Evolutionary conservation across 176 grass and related monocot genomes (phyloP), one percentile per base, ranked within the genome.

Genomic region (Oryza glaberrima): DNA sequence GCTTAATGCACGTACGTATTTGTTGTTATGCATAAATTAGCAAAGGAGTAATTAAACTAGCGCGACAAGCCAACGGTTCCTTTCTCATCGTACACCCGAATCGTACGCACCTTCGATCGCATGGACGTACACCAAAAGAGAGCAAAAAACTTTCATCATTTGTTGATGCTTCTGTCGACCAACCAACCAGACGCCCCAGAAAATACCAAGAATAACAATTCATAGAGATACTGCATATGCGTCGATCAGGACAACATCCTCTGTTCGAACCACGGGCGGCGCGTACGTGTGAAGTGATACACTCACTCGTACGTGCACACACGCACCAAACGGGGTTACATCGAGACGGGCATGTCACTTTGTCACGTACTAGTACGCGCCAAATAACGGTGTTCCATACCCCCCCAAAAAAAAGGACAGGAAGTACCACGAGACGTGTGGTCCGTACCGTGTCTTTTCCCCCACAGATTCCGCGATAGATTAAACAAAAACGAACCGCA

Each of bases 181-280:
- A 79, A 76, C 71, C 71, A 73, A 87, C 85, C 85, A 69, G 11
- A 81, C 44, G 47, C 60, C 77, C 60, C 77, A 80, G 13, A 12
- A 13, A 61, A 70, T 1, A 36, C 32, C 16, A 5, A 49, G 10
- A 46, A 8, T 11, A 72, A 11, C 60, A 16, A 4, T 68, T 16
- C 73, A 38, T 20, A 12, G 8, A 4, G 4, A 13, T 67, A 15
- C 41, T 5, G 30, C 23, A 34, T 26, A 34, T 26, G 23, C 34
- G 23, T 58, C 16, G 34, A 58, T 44, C 78, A 52, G 47, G 35
- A 69, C 47, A 35, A 23, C 66, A 52, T 20, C 73, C 61, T 30
- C 11, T 40, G 40, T 70, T 13, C 35, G 41, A 9, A n/a, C n/a
- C 68, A 54, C 47, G n/a, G 26, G 3, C 7, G 25, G 47, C 58